Percentiles rank a stretch among this genome's conserved stretches.
Conservation (phyloP, 345 rosid genomes). For the Triadica sebifera region DNA sequence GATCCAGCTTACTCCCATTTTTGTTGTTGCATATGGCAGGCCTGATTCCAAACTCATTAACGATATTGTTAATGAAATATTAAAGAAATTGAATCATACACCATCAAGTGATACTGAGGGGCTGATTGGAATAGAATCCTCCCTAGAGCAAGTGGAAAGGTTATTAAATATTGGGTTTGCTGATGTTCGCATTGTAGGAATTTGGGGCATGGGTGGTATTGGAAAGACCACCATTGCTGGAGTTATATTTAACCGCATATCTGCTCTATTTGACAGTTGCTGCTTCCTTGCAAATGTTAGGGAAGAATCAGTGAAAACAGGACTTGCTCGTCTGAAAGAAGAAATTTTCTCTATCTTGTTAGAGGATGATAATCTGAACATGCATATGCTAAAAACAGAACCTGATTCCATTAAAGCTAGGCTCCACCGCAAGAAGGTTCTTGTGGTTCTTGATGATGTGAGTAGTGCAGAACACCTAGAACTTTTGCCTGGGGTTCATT, state of each 20-base stretch:
- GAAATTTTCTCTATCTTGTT: slow-evolving; percentile 4
- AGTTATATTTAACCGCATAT: slow-evolving; percentile 14
- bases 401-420: not conserved
- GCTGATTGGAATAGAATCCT: slow-evolving; percentile 12
- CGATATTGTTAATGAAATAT: not conserved
- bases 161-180: not conserved
- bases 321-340: slow-evolving; percentile 4
- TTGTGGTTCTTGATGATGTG: slow-evolving; percentile 26
- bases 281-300: slow-evolving; percentile 17
- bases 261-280: slow-evolving; percentile 10
- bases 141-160: slow-evolving; percentile 1
- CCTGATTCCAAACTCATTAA: slow-evolving; percentile 4
- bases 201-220: slow-evolving; percentile 24
- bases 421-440: slow-evolving; percentile 12
- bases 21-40: not conserved
- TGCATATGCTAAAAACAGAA: not conserved
- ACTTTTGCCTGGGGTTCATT: slow-evolving; percentile 6
- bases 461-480: slow-evolving; percentile 10
- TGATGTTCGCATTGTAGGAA: slow-evolving; percentile 15
- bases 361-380: slow-evolving; percentile 13
- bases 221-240: slow-evolving; percentile 25
- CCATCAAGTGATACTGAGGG: slow-evolving; percentile 12
- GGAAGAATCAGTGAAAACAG: slow-evolving; percentile 12
- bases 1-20: not conserved
- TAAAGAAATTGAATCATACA: slow-evolving; percentile 12